Evolutionary conservation across 2,329 filamentous ascomycete species (phyloP).

Genomic region (Ophiocordyceps australis): DNA sequence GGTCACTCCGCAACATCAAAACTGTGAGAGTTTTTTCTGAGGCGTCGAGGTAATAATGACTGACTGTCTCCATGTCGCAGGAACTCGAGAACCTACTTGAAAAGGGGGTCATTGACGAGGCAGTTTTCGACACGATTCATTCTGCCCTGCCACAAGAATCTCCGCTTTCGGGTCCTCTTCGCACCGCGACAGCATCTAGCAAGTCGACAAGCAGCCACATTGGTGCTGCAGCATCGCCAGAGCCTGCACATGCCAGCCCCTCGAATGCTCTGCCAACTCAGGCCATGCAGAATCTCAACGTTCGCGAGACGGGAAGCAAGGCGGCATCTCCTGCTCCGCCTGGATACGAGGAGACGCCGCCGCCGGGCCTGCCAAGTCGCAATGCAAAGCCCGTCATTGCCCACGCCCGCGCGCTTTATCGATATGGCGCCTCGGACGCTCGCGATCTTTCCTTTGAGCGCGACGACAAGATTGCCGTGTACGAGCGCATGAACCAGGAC

Average conservation of each 20-base stretch:
- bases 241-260: too few species aligned
- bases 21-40: constrained; percentile 32
- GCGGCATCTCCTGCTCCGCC: constrained; percentile 23
- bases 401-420: constrained; percentile 66
- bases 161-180: constrained; percentile 30
- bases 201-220: constrained; percentile 10
- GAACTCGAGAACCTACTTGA: constrained; percentile 85
- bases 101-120: constrained; percentile 57
- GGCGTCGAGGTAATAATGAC: not conserved
- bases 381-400: constrained; percentile 41
- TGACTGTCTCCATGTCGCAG: constrained; percentile 26
- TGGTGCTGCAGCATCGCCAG: constrained; percentile 5
- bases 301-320: constrained; percentile 1
- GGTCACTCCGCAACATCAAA: constrained; percentile 75
- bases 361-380: constrained; percentile 21
- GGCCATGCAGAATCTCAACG: constrained; percentile 22
- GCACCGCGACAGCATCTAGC: constrained; percentile 16
- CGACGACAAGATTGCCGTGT: constrained; percentile 63
- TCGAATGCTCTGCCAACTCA: constrained; percentile 12
- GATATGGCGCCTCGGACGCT: constrained; percentile 60
- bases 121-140: constrained; percentile 59
- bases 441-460: constrained; percentile 69
- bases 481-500: constrained; percentile 89
- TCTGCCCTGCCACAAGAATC: constrained; percentile 57
- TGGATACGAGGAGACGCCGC: constrained; percentile 29